Percentiles rank a stretch among this genome's conserved stretches.
Conservation (phyloP, 352 stramenopile species). For the Thalassiosira ordinaria region DNA sequence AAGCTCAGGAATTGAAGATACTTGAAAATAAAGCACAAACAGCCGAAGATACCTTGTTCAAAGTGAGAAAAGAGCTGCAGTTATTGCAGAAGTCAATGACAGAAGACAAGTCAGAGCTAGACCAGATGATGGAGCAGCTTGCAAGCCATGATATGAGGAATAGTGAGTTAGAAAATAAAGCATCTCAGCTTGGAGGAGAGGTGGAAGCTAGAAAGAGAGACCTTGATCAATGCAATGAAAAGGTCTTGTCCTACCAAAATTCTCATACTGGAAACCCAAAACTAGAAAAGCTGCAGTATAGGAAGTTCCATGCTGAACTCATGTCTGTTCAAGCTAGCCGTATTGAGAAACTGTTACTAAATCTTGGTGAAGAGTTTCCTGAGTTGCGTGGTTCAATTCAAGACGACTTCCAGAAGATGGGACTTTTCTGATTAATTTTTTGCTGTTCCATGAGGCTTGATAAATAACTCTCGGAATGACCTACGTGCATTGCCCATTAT, state of each 20-base stretch:
- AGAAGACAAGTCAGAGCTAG: slow-evolving; percentile 68
- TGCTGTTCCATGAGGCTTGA: no score
- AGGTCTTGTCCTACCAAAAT: slow-evolving; percentile 42
- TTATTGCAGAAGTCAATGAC: slow-evolving; percentile 38
- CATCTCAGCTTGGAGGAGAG: slow-evolving; percentile 66
- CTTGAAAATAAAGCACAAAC: slow-evolving; percentile 91
- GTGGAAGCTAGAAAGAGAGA: slow-evolving; percentile 39
- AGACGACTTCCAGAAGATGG: slow-evolving; percentile 83
- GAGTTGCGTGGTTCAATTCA: slow-evolving; percentile 90
- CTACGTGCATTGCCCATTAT: no score
- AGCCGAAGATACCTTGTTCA: slow-evolving; percentile 90
- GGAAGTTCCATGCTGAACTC: slow-evolving; percentile 82
- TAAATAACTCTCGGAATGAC: no score
- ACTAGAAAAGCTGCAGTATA: slow-evolving; percentile 89
- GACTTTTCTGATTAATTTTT: no score
- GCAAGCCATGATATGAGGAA: slow-evolving; percentile 66
- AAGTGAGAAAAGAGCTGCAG: slow-evolving; percentile 94
- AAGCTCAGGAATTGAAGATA: slow-evolving; percentile 88
- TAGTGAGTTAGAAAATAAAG: slow-evolving; percentile 40
- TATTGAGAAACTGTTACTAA: slow-evolving; percentile 91
- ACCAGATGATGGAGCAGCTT: slow-evolving; percentile 56
- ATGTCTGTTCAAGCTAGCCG: slow-evolving; percentile 88
- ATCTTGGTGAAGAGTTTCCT: slow-evolving; percentile 93
- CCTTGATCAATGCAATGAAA: slow-evolving; percentile 46
- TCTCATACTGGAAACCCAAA: no score